Percentiles rank a stretch among this genome's conserved stretches.
Evolutionary conservation across 345 rosid species (phyloP).

Genomic region (Corymbia maculata): DNA sequence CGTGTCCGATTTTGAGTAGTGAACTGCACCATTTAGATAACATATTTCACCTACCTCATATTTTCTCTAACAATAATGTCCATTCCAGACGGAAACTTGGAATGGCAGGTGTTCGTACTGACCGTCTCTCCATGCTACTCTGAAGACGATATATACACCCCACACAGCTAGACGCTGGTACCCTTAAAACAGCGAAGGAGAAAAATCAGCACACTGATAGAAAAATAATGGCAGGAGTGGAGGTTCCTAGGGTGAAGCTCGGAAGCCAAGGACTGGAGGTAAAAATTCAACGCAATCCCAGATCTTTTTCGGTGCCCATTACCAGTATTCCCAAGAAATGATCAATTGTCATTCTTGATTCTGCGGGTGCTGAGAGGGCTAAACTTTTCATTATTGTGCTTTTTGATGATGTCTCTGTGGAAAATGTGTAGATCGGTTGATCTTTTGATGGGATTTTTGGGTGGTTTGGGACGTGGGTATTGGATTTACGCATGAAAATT

Average conservation of each 20-base stretch:
- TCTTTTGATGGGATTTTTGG: not conserved
- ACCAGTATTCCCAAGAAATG: not conserved
- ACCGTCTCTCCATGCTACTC: not conserved
- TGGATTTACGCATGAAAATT: not conserved
- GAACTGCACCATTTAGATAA: too few relatives aligned
- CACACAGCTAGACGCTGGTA: not conserved
- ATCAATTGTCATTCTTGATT: not conserved
- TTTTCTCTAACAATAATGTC: too few relatives aligned
- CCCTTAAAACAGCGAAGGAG: not conserved
- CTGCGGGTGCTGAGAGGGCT: not conserved
- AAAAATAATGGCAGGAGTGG: constrained; percentile 1
- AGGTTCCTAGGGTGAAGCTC: constrained; percentile 24
- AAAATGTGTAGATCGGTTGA: not conserved
- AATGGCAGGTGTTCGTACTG: not conserved
- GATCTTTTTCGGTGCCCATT: not conserved
- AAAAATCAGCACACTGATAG: not conserved
- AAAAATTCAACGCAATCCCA: not conserved
- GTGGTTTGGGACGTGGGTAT: not conserved
- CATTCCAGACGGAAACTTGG: not conserved
- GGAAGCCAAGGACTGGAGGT: constrained; percentile 43
- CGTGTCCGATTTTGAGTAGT: too few relatives aligned
- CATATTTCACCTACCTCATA: too few relatives aligned
- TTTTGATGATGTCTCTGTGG: not conserved
- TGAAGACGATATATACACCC: not conserved
- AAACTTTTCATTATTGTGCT: not conserved